Conservation (phyloP, 2,329 filamentous ascomycete genomes). For the Arthrobotrys entomopaga region DNA sequence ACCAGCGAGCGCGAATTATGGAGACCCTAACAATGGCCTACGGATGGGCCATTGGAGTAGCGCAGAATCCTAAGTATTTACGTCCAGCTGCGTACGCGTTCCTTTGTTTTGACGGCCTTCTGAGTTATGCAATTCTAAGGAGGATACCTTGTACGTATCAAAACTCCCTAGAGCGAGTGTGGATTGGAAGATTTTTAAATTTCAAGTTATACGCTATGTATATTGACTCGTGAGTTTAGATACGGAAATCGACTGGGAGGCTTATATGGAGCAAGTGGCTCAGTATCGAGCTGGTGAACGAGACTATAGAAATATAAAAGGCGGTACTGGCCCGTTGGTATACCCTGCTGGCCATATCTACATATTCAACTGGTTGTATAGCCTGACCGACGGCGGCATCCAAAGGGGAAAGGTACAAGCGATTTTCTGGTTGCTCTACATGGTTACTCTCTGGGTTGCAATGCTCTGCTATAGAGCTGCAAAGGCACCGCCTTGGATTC, state of each 20-base stretch:
- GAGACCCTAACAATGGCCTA: conserved; percentile 18
- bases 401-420: conserved; percentile 84
- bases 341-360: conserved; percentile 96
- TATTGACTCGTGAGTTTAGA: conserved; percentile 67
- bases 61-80: conserved; percentile 20
- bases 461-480: conserved; percentile 83
- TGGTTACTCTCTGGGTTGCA: conserved; percentile 78
- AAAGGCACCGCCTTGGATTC: conserved; percentile 83
- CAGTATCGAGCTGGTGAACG: conserved; percentile 84
- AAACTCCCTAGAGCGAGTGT: no score
- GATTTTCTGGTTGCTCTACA: conserved; percentile 82
- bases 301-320: conserved; percentile 85
- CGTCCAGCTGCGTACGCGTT: conserved; percentile 17
- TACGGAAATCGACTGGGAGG: conserved; percentile 97
- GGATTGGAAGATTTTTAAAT: neutral
- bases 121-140: conserved; percentile 46
- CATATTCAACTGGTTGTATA: conserved; percentile 82
- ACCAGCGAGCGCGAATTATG: conserved; percentile 3
- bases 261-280: conserved; percentile 93
- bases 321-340: conserved; percentile 89
- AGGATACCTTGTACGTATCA: conserved; percentile 35
- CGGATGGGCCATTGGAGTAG: conserved; percentile 7
- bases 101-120: conserved; percentile 38
- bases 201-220: neutral
- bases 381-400: conserved; percentile 77